Percentiles rank a stretch among this genome's conserved stretches.
phyloP scores from a whole-genome alignment of 2,329 filamentous ascomycete genomes.

The Diaporthe citri region DNA sequence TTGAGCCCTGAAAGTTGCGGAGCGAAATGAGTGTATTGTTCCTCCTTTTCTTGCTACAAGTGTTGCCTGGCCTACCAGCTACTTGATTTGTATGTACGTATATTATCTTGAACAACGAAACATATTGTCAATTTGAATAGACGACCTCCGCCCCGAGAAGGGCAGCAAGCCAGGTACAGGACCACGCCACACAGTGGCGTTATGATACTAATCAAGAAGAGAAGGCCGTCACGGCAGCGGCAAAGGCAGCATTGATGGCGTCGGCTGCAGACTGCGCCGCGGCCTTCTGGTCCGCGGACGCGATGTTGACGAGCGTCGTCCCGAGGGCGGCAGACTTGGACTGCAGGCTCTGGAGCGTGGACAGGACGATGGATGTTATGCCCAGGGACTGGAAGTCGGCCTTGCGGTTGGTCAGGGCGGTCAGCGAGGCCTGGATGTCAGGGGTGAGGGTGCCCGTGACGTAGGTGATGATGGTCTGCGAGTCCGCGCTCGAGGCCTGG shows the following conservation, averaged over 20 bases:
- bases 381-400: conserved; percentile 33
- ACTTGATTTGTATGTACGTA: conserved; percentile 14
- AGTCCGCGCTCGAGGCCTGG: conserved; percentile 34
- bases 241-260: conserved; percentile 33
- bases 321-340: conserved; percentile 35
- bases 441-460: conserved; percentile 32
- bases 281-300: conserved; percentile 35
- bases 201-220: conserved; percentile 25
- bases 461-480: conserved; percentile 33
- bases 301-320: conserved; percentile 29
- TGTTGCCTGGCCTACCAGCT: conserved; percentile 9
- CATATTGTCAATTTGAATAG: conserved; percentile 12
- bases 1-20: background rate
- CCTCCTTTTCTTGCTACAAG: conserved; percentile 8
- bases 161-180: background rate
- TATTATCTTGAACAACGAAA: conserved; percentile 11
- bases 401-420: conserved; percentile 30
- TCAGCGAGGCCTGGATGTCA: conserved; percentile 35
- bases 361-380: conserved; percentile 32
- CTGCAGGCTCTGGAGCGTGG: conserved; percentile 37
- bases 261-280: conserved; percentile 16
- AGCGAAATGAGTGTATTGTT: conserved; percentile 26
- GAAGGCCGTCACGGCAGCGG: conserved; percentile 33
- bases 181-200: background rate
- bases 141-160: background rate